A percentile compares a stretch with the other conserved stretches of the same genome.
Evolutionary conservation across 345 rosid genomes (phyloP).

Genomic region (Hibiscus trionum): DNA sequence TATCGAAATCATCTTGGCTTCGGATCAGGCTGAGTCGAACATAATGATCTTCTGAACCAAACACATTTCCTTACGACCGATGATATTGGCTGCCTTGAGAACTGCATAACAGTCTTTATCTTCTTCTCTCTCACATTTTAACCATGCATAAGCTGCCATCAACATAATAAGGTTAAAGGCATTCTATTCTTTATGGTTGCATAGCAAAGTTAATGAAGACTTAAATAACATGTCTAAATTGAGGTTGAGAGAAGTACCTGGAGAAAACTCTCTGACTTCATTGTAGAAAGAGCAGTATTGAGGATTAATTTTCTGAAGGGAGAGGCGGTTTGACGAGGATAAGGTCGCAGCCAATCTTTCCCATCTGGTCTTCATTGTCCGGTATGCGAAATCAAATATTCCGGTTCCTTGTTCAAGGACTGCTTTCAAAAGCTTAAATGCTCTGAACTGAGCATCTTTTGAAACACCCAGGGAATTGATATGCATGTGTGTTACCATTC

Average conservation of each 20-base stretch:
- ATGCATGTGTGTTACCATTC: slow-evolving; percentile 11
- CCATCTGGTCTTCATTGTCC: slow-evolving; percentile 44
- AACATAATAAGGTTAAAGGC: neutral
- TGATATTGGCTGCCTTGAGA: slow-evolving; percentile 40
- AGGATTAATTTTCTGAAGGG: slow-evolving; percentile 35
- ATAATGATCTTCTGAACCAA: slow-evolving; percentile 26
- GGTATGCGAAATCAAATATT: slow-evolving; percentile 42
- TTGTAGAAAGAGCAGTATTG: slow-evolving; percentile 35
- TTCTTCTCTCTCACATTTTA: slow-evolving; percentile 52
- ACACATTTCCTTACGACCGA: slow-evolving; percentile 33
- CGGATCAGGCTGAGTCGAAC: slow-evolving; percentile 53
- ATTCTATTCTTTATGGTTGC: too few species aligned
- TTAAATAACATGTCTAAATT: slow-evolving; percentile 15
- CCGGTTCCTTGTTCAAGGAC: slow-evolving; percentile 24
- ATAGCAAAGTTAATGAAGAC: neutral
- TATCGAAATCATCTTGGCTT: slow-evolving; percentile 53
- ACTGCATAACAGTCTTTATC: slow-evolving; percentile 39
- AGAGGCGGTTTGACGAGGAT: slow-evolving; percentile 44
- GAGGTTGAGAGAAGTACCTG: slow-evolving; percentile 23
- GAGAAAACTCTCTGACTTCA: slow-evolving; percentile 29
- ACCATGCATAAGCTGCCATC: slow-evolving; percentile 59
- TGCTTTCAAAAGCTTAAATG: slow-evolving; percentile 41
- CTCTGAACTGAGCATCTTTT: slow-evolving; percentile 47
- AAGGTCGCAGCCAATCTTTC: slow-evolving; percentile 21
- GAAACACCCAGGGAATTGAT: slow-evolving; percentile 48